Conservation (phyloP, 1,139 yeast genomes). For the Zhuliangozyma parablackwelliae region DNA sequence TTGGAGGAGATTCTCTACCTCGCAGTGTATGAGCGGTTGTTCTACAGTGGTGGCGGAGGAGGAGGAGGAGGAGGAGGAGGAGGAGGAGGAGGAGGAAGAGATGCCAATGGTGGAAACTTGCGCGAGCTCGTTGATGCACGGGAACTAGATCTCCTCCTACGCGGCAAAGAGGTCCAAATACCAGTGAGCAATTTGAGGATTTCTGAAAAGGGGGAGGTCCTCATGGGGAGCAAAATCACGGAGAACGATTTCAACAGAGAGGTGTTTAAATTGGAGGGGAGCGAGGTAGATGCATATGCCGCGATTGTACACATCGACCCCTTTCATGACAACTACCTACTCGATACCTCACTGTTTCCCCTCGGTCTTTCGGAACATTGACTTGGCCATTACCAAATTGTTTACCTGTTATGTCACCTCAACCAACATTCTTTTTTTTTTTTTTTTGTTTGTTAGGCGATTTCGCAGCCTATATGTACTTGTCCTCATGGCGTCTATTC, state of each 20-base stretch:
- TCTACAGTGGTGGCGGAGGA: conserved; percentile 12
- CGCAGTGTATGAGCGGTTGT: conserved; percentile 24
- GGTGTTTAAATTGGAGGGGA: conserved; percentile 9
- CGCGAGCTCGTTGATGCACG: conserved; percentile 3
- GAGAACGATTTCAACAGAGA: conserved; percentile 8
- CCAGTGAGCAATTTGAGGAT: conserved; percentile 14
- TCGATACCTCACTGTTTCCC: no score
- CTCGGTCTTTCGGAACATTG: no score
- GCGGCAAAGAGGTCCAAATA: conserved; percentile 6
- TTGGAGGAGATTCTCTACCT: conserved; percentile 27
- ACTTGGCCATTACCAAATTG: no score
- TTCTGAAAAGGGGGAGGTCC: conserved; percentile 9
- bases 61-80: no score
- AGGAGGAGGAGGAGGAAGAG: no score
- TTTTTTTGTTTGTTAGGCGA: conserved; percentile 1
- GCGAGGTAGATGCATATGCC: no score
- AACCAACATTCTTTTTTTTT: conserved; percentile 1
- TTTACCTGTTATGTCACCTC: no score
- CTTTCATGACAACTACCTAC: no score
- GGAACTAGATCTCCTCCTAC: conserved; percentile 9
- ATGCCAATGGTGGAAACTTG: conserved; percentile 7
- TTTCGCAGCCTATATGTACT: no score
- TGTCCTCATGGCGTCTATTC: conserved; percentile 7
- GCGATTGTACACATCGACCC: no score
- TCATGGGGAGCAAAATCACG: conserved; percentile 15